Evolutionary conservation across 148 eudicot species (phyloP), one percentile per base, ranked within the genome.

Genomic region (Suaeda aralocaspica): DNA sequence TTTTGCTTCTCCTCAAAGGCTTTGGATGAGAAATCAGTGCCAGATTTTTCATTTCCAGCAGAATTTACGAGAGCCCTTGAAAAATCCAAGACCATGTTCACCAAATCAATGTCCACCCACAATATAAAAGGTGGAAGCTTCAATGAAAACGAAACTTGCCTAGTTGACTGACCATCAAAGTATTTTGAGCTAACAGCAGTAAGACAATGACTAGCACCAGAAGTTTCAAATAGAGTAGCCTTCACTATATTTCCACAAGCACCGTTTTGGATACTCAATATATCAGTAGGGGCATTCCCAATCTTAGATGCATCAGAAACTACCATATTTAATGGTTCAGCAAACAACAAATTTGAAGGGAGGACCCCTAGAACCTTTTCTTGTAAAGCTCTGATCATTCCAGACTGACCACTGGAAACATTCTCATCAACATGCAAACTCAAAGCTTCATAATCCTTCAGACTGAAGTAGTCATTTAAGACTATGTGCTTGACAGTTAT

Each of bases 111-210:
- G 70, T 88, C 82, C 70, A 84, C 69, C 97, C 97, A 94, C 71
- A 83, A 84, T 72, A 82, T 72, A 55, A 89, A 76, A 41, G 86
- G 86, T 16, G 99, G 93, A 75, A 94, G 79, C 80, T 91, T 77
- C 25, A 94, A 67, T 19, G 96, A 79, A 72, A 94, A 81, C 29
- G 87, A 87, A 50, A 75, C 67, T 50, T 81, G 75, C 69, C 87
- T 83, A 55, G 68, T 48, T 48, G 70, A 75, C 22, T 64, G 63
- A 56, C 72, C 74, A 64, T 64, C 71, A 39, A 82, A 73, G 70
- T 89, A 76, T 66, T 70, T 71, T 36, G 81, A 82, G 69, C 71
- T 77, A 55, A 79, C 68, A 18, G 71, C 76, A 68, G 79, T 77
- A 73, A 84, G 86, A 77, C 77, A 88, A 22, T 63, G 77, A 68